phyloP scores from a whole-genome alignment of 2,329 filamentous ascomycete species.

The Colletotrichum camelliae region DNA sequence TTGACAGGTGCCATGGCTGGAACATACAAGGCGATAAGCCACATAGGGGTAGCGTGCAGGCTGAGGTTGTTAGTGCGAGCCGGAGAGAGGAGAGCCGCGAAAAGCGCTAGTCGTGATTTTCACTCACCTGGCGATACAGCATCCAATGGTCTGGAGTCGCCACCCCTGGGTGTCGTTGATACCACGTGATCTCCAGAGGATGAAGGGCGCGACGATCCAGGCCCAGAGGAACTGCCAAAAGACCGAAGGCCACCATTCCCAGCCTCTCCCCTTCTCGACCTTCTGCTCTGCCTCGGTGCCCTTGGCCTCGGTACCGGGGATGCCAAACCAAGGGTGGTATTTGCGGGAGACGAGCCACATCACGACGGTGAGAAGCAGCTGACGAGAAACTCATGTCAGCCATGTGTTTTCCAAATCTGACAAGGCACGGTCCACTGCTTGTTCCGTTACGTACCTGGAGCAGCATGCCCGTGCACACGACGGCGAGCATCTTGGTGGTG shows the following conservation, averaged over 20 bases:
- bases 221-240: constrained; percentile 71
- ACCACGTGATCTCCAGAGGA: constrained; percentile 65
- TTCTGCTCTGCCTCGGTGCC: constrained; percentile 58
- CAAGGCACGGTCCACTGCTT: constrained; percentile 1
- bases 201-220: constrained; percentile 64
- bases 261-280: constrained; percentile 55
- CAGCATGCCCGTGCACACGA: constrained; percentile 59
- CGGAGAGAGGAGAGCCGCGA: not conserved
- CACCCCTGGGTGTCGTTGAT: constrained; percentile 71
- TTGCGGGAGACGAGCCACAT: constrained; percentile 70
- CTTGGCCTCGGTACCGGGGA: constrained; percentile 65
- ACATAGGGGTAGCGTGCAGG: constrained; percentile 70
- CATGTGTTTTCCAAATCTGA: not conserved
- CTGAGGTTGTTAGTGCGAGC: constrained; percentile 35
- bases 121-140: constrained; percentile 50
- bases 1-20: constrained; percentile 58
- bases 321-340: constrained; percentile 66
- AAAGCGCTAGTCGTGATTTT: not conserved
- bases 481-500: constrained; percentile 52
- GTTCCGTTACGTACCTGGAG: constrained; percentile 53
- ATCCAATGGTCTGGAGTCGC: constrained; percentile 66
- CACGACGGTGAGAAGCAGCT: constrained; percentile 64
- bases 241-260: constrained; percentile 72
- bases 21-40: constrained; percentile 64
- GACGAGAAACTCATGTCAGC: constrained; percentile 20